Percentiles rank a stretch among this genome's conserved stretches.
These are phyloP conservation scores for Aspergillus arachidicola DNA, from an alignment of 2,329 filamentous ascomycete species.

Conservation along the genomic window DNA sequence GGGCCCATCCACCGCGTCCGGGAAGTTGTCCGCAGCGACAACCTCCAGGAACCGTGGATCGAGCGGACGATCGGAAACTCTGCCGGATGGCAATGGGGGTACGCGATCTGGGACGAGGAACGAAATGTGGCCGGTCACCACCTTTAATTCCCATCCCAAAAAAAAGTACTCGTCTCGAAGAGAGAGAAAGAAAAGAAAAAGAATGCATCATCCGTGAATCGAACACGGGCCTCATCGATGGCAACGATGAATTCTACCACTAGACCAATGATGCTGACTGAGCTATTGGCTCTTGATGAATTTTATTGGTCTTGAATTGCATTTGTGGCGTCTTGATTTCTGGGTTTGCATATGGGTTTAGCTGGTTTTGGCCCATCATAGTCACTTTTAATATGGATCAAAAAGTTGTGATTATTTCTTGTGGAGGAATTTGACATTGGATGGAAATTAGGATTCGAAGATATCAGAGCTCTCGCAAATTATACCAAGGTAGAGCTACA, in stretches of 20 bases:
- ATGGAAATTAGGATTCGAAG: background rate
- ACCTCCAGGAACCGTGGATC: background rate
- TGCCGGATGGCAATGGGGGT: slow-evolving; percentile 17
- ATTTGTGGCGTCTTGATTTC: background rate
- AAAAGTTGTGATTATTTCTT: background rate
- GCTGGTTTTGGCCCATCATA: background rate
- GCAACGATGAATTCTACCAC: slow-evolving; percentile 51
- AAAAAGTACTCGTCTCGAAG: background rate
- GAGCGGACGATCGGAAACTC: slow-evolving; percentile 11
- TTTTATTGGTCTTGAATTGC: background rate
- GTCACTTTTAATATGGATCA: background rate
- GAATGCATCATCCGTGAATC: slow-evolving; percentile 50
- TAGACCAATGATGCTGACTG: slow-evolving; percentile 46
- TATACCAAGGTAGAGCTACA: background rate
- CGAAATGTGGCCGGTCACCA: background rate
- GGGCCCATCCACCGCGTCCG: slow-evolving; percentile 2
- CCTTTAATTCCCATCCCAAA: background rate
- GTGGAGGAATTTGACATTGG: background rate
- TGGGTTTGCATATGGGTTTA: background rate
- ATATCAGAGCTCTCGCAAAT: background rate
- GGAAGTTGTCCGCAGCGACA: background rate
- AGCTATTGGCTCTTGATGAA: background rate
- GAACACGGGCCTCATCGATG: slow-evolving; percentile 52
- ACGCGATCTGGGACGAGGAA: slow-evolving; percentile 56
- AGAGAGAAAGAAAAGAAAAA: background rate